Evolutionary conservation across 2,329 filamentous ascomycete species (phyloP), one percentile per base, ranked within the genome.

Genomic region (Nemania serpens): DNA sequence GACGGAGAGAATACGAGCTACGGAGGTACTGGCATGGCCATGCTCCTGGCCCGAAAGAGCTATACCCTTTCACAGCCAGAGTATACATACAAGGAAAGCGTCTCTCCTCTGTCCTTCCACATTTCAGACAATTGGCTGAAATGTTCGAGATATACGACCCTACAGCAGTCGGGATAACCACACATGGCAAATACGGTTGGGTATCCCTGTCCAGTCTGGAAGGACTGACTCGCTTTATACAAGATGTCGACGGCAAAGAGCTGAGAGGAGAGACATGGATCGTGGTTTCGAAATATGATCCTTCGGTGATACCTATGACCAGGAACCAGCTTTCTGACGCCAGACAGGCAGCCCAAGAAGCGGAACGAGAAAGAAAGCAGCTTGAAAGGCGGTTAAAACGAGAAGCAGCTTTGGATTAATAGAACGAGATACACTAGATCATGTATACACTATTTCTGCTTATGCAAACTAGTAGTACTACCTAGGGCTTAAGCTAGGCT

Each of bases 51-150:
- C 62, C 58, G 7, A 57, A 39, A 51, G 58, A 58, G 34, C 41
- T 61, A n/a, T 61, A 55, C 20, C 51, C 58, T 41, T 64, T 61
- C n/a, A 60, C 47, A 48, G 13, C 58, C 13, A 58, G 37, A 18
- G 42, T 64, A 43, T 52, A 48, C 12, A 41, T 62, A 20, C 37
- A 52, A 55, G 58, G 55, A 17, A 59, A 61, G 29, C 18, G n/a
- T 54, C 36, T 62, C 2, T 29, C n/a, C 12, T 59, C 46, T 39
- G 5, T 56, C 9, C 43, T 59, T 11, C 48, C 41, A 46, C 37
- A 64, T 54, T 53, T 20, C 25, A 18, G 20, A 34, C 48, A 58
- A 15, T 34, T 63, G 39, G 41, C 41, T 20, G n/a, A 43, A 20
- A 43, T 43, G 41, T 43, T 43, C 41, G 41, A 43, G n/a, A 43